A percentile compares a stretch with the other conserved stretches of the same genome.
Evolutionary conservation across 306 rosid species (phyloP).

Genomic region (Lagenaria siceraria): DNA sequence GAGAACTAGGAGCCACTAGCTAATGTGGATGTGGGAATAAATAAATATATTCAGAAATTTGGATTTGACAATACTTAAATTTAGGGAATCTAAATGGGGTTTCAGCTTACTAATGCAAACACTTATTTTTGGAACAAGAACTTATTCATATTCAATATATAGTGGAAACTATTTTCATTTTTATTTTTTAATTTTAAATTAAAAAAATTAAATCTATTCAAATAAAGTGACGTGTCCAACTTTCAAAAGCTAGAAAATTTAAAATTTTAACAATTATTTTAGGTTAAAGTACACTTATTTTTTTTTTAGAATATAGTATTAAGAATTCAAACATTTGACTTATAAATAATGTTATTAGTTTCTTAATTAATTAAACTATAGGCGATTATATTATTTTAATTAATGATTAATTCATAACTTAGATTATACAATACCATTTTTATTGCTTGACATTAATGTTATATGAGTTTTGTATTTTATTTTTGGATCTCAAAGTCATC

Average conservation of each 20-base stretch:
- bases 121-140: constrained; percentile 6
- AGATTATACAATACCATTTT: neutral
- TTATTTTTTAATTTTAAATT: neutral
- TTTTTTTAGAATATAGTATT: neutral
- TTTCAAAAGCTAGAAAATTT: neutral
- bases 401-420: neutral
- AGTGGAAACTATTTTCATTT: neutral
- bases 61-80: constrained; percentile 8
- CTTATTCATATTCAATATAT: constrained; percentile 9
- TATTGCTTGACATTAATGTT: neutral
- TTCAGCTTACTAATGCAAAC: constrained; percentile 18
- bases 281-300: no score
- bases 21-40: constrained; percentile 10
- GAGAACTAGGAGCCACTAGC: constrained; percentile 17
- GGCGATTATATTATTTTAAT: neutral
- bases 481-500: neutral
- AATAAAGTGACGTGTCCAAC: neutral
- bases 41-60: constrained; percentile 5
- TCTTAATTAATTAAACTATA: neutral
- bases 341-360: neutral
- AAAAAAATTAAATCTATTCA: neutral
- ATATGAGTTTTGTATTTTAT: neutral
- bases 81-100: constrained; percentile 29
- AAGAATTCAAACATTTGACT: neutral
- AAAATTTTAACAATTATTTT: neutral